Evolutionary conservation across 441 rosid species (phyloP).

Genomic region (Populus hybrid): DNA sequence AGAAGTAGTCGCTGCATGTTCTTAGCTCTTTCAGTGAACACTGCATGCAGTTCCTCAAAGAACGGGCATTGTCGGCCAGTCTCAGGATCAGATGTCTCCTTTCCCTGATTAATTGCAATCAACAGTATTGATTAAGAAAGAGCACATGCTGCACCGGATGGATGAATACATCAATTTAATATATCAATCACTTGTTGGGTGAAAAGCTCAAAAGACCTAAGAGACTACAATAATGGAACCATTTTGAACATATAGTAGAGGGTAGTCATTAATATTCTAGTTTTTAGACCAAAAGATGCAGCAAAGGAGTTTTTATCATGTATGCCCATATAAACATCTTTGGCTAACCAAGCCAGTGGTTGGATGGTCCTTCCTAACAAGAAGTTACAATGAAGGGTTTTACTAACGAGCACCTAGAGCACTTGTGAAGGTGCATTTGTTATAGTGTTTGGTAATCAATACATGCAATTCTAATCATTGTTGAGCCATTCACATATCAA

Average conservation of each 20-base stretch:
- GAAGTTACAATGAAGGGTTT: too few species aligned
- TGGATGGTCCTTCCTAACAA: too few species aligned
- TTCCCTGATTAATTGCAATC: conserved; percentile 39
- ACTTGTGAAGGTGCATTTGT: too few species aligned
- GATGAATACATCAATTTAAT: neutral
- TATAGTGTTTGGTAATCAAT: neutral
- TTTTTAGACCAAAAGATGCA: too few species aligned
- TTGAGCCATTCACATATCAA: too few species aligned
- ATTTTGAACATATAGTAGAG: neutral
- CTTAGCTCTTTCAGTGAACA: conserved; percentile 46
- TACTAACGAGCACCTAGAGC: too few species aligned
- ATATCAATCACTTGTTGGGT: neutral
- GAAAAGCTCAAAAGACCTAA: neutral
- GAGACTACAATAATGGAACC: neutral
- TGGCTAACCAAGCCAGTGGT: neutral
- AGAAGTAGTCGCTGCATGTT: conserved; percentile 41
- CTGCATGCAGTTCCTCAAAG: conserved; percentile 50
- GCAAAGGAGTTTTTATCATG: neutral
- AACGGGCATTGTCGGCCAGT: conserved; percentile 49
- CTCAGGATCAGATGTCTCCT: conserved; percentile 56
- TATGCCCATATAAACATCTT: neutral
- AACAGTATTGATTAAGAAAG: neutral
- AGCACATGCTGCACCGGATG: neutral
- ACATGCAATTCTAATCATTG: too few species aligned
- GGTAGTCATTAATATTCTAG: too few species aligned